A percentile compares a stretch with the other conserved stretches of the same genome.
Evolutionary conservation across 1,284 basidiomycete genomes (phyloP).

Genomic region (Papiliotrema nemorosa): DNA sequence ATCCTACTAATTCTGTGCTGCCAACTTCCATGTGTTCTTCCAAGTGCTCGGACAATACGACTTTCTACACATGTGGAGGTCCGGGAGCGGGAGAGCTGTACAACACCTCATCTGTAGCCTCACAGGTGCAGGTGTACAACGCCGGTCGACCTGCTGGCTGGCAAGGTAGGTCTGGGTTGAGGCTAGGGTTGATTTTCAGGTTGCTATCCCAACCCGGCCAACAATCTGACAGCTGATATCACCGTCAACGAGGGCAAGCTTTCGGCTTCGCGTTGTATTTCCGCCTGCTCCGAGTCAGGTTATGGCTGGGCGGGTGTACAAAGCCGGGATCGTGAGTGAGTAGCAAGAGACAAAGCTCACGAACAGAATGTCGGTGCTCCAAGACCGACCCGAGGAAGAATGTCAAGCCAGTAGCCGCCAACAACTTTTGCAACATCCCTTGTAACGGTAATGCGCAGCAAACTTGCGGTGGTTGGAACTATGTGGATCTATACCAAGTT

Average conservation of each 20-base stretch:
- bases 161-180: conserved; percentile 5
- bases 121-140: conserved; percentile 1
- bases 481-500: conserved; percentile 8
- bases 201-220: conserved; percentile 6
- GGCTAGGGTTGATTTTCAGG: no score
- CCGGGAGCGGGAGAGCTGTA: conserved; percentile 7
- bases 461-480: conserved; percentile 7
- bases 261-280: neutral
- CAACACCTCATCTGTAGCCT: conserved; percentile 3
- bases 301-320: conserved; percentile 3
- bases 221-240: conserved; percentile 3
- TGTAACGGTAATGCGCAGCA: conserved; percentile 9
- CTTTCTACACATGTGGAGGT: conserved; percentile 5
- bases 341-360: neutral
- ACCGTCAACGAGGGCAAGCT: conserved; percentile 3
- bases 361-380: conserved; percentile 6
- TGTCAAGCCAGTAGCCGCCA: conserved; percentile 1
- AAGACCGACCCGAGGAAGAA: conserved; percentile 2
- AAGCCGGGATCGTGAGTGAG: conserved; percentile 5
- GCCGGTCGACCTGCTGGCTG: conserved; percentile 1
- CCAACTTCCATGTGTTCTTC: conserved; percentile 4
- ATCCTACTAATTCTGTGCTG: neutral
- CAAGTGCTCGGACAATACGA: neutral
- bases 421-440: conserved; percentile 12
- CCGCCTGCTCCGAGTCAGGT: conserved; percentile 3